Base-by-base conservation (phyloP, 331 rosid genomes). In the Dryas integrifolia region DNA sequence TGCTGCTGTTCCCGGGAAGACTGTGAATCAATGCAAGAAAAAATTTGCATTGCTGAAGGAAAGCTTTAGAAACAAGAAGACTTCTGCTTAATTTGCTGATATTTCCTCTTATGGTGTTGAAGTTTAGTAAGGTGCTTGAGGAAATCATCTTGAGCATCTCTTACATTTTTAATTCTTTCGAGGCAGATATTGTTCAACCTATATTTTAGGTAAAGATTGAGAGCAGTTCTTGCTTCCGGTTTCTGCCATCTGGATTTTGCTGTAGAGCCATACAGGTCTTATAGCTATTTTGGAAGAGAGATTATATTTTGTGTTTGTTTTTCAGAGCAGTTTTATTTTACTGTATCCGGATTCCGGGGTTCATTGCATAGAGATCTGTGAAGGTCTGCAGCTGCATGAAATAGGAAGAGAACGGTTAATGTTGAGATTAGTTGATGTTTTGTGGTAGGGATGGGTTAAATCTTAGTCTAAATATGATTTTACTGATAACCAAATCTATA, bases 1-100 rank as follows among this genome's bases (percentile, higher is more conserved):
- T 0, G 64, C 99, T 6, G 96, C 99, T 35, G 96, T 95, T 39
- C 99, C 98, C 0, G 99, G 99, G 70, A 95, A 92, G 86, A 88
- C 88, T 14, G 68, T 95, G 88, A 90, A 79, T 73, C 97, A 92
- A 78, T 95, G 98, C 88, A 95, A 88, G 98, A 95, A 92, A 68
- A 88, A 95, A 46, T 86, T 92, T 75, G 24, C 98, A 0, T 6
- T 74, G 80, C 72, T 95, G 86, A 95, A 87, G 93, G 99, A 95
- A 87, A 92, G 43, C 82, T 92, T 95, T 76, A 88, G 99, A 77
- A 95, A 72, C 91, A 92, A 85, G 89, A 95, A 95, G 80, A 87
- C 2, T 65, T 81, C 86, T 3, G 92, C 72, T 50, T 92, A 81
- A 69, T 56, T 39, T 47, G 43, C 48, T 48, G 65, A 15, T 52